Conservation (phyloP, 1,284 basidiomycete species). For the Melampsora americana region DNA sequence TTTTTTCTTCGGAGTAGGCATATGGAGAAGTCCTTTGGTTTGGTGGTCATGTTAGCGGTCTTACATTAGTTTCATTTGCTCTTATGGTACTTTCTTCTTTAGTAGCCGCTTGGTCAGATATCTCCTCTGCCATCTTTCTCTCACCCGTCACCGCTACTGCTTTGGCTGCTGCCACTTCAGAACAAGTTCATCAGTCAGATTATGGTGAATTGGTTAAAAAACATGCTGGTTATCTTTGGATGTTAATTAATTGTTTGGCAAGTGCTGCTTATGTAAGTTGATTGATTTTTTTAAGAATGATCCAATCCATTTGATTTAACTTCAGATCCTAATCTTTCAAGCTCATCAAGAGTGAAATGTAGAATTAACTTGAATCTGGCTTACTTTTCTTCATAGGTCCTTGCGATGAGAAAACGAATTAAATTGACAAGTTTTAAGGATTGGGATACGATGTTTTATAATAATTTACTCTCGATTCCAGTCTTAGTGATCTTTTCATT, state of each 20-base stretch:
- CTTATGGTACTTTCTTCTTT: slow-evolving; percentile 95
- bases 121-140: slow-evolving; percentile 61
- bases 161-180: slow-evolving; percentile 47
- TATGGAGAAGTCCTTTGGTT: slow-evolving; percentile 99
- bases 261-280: slow-evolving; percentile 83
- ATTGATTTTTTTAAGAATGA: no score
- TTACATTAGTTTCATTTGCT: slow-evolving; percentile 83
- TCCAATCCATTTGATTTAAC: no score
- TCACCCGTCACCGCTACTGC: slow-evolving; percentile 45
- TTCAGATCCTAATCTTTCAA: no score
- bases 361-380: no score
- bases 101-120: slow-evolving; percentile 92
- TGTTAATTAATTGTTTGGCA: slow-evolving; percentile 84
- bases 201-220: slow-evolving; percentile 58
- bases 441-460: slow-evolving; percentile 99
- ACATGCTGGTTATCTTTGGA: slow-evolving; percentile 91
- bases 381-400: no score
- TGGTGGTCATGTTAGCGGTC: slow-evolving; percentile 77
- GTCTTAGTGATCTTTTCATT: slow-evolving; percentile 79
- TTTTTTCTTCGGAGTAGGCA: no score
- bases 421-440: slow-evolving; percentile 97
- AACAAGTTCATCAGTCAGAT: slow-evolving; percentile 33
- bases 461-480: slow-evolving; percentile 92
- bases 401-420: slow-evolving; percentile 95
- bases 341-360: no score